A percentile compares a stretch with the other conserved stretches of the same genome.
phyloP scores from a whole-genome alignment of 2,329 filamentous ascomycete species.

The Colletotrichum falcatum region DNA sequence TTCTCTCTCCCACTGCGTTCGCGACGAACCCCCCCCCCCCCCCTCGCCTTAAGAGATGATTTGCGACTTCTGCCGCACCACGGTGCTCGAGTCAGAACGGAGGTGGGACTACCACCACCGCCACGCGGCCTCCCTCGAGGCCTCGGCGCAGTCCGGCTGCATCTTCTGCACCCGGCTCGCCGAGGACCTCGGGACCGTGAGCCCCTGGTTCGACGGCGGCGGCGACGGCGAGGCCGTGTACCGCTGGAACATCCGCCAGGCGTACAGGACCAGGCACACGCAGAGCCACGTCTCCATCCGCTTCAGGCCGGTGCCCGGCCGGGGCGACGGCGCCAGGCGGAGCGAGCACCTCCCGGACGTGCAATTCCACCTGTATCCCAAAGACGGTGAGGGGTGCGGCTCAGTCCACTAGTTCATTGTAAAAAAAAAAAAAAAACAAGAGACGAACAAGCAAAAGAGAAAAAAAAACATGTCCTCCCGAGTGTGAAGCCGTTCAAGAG shows the following conservation, averaged over 20 bases:
- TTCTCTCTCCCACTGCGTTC: neutral
- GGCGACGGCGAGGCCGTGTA: neutral
- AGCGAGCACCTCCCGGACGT: slow-evolving; percentile 24
- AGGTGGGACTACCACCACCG: slow-evolving; percentile 22
- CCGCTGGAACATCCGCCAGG: slow-evolving; percentile 23
- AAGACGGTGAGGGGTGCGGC: neutral
- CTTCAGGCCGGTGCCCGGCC: slow-evolving; percentile 4
- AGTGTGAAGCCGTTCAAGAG: too few species aligned
- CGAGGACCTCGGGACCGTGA: neutral
- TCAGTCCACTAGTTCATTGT: too few species aligned
- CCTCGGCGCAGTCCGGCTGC: neutral
- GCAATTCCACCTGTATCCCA: slow-evolving; percentile 7
- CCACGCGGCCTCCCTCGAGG: neutral
- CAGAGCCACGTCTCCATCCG: slow-evolving; percentile 10
- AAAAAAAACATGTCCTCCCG: too few species aligned
- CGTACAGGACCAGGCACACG: slow-evolving; percentile 5
- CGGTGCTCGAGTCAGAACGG: slow-evolving; percentile 3
- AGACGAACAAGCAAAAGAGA: too few species aligned
- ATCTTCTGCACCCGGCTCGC: slow-evolving; percentile 25
- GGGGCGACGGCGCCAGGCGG: neutral
- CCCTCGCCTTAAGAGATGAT: neutral
- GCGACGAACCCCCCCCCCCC: too few species aligned
- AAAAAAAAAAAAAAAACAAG: too few species aligned
- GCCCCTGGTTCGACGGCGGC: slow-evolving; percentile 8
- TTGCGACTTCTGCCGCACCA: slow-evolving; percentile 8